Evolutionary conservation across 768 basidiomycete species (phyloP).

Genomic region (Lentinula edodes): DNA sequence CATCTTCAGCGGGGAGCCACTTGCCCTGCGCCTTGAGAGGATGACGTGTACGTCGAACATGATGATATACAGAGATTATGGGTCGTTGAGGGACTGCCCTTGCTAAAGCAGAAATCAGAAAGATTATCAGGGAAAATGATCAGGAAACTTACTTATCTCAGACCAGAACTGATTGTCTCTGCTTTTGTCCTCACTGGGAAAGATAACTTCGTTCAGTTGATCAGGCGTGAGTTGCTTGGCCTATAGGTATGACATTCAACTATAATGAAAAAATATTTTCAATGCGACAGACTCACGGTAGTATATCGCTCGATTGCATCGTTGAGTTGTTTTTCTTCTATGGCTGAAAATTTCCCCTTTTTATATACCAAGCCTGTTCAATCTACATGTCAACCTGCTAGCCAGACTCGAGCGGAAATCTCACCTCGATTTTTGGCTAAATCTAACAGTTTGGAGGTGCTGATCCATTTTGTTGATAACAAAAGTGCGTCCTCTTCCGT

Average conservation of each 20-base stretch:
- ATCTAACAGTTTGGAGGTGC: slow-evolving; percentile 59
- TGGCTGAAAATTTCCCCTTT: slow-evolving; percentile 82
- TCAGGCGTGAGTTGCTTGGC: slow-evolving; percentile 46
- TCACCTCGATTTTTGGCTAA: slow-evolving; percentile 65
- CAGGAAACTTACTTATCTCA: slow-evolving; percentile 58
- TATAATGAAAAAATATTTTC: not conserved
- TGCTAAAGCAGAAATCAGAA: slow-evolving; percentile 35
- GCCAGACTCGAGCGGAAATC: not conserved
- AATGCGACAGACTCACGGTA: slow-evolving; percentile 33
- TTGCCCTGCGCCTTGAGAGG: slow-evolving; percentile 65
- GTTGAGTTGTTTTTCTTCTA: slow-evolving; percentile 64
- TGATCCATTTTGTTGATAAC: slow-evolving; percentile 78
- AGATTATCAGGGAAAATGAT: slow-evolving; percentile 6
- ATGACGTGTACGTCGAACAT: slow-evolving; percentile 65
- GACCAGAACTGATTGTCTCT: slow-evolving; percentile 72
- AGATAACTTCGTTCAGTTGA: slow-evolving; percentile 59
- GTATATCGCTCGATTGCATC: slow-evolving; percentile 62
- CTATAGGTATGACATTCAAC: slow-evolving; percentile 22
- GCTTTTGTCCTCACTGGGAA: slow-evolving; percentile 55
- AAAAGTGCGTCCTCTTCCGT: slow-evolving; percentile 59
- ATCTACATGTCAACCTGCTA: not conserved
- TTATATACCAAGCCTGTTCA: slow-evolving; percentile 72
- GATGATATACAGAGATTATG: slow-evolving; percentile 80
- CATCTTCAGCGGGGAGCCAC: slow-evolving; percentile 68
- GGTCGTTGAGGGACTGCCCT: slow-evolving; percentile 68